phyloP scores from a whole-genome alignment of 208 protist species.

The Sergeia podlipaevii region DNA sequence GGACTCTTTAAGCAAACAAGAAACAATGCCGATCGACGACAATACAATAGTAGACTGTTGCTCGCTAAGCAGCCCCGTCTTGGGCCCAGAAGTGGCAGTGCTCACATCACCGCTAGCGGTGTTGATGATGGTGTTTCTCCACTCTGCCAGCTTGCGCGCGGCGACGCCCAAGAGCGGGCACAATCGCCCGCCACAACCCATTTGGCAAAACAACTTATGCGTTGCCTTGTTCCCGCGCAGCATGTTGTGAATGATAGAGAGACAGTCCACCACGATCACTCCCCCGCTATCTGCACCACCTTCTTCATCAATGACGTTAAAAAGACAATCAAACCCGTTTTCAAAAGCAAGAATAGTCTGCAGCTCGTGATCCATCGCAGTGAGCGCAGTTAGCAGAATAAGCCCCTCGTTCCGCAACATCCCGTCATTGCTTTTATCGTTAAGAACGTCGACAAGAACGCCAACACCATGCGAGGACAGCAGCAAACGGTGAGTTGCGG shows the following conservation, averaged over 20 bases:
- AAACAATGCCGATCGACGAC: not conserved
- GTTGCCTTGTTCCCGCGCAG: constrained; percentile 78
- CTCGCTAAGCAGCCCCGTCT: too few relatives aligned
- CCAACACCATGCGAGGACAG: constrained; percentile 56
- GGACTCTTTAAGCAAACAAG: constrained; percentile 3
- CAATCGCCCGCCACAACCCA: constrained; percentile 59
- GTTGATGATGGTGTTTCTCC: not conserved
- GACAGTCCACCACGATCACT: constrained; percentile 61
- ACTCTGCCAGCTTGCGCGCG: constrained; percentile 14
- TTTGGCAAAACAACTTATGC: constrained; percentile 82
- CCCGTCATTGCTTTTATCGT: constrained; percentile 40
- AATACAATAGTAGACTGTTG: constrained; percentile 7
- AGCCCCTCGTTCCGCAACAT: constrained; percentile 52
- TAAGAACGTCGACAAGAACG: constrained; percentile 53
- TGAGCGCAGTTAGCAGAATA: constrained; percentile 57
- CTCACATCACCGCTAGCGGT: not conserved
- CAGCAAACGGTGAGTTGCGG: constrained; percentile 42
- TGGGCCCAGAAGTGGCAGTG: not conserved
- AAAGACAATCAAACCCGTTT: constrained; percentile 77
- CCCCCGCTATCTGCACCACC: constrained; percentile 48
- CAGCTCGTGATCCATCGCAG: constrained; percentile 58
- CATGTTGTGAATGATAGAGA: constrained; percentile 82
- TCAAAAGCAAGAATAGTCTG: constrained; percentile 81
- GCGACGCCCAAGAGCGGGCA: constrained; percentile 45
- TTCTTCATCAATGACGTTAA: constrained; percentile 44